Evolutionary conservation across 2,329 filamentous ascomycete species (phyloP), one percentile per base, ranked within the genome.

Genomic region (Fusarium mundagurra): DNA sequence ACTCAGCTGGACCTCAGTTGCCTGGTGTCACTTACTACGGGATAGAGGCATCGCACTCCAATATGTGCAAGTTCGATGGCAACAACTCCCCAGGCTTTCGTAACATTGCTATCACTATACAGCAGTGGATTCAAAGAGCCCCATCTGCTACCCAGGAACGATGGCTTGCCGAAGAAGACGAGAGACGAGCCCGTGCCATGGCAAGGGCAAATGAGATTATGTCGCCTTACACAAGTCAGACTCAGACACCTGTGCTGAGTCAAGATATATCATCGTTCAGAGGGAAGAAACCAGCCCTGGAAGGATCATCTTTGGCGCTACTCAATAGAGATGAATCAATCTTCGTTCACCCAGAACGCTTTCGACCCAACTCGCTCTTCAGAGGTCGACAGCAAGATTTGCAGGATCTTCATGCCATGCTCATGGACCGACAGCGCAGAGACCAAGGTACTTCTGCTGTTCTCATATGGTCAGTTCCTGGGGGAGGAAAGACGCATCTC

Each of bases 21-120:
- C 90, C 91, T 11, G 92, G 92, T 38, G 92, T 93, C 0, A 91
- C 89, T 47, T 92, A 92, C 73, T 93, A 92, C 81, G 92, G 92
- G n/a, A 93, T 94, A 67, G 92, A 94, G 74, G 91, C 91, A 13
- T 90, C 89, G n/a, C 92, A 94, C 78, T 90, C 89, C 3, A 85
- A 87, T 48, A 93, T 94, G 90, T 93, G 91, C 84, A 94, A 93
- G 78, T 94, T 93, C 68, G 87, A 90, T 29, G 88, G 87, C 71
- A 85, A 87, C 55, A 88, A 86, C 69, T 88, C 92, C 0, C 91
- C 92, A 0, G 93, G 93, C 1, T 95, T 91, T 78, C 80, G 84
- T 10, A 87, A 84, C 17, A 80, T 90, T 20, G 83, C 86, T 5
- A 85, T 83, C 4, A 84, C 87, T 18, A 83, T 90, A 14, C 81